A percentile compares a stretch with the other conserved stretches of the same genome.
Evolutionary conservation across 495 filamentous ascomycete species (phyloP).

Genomic region (Staphylotrichum tortipilum): DNA sequence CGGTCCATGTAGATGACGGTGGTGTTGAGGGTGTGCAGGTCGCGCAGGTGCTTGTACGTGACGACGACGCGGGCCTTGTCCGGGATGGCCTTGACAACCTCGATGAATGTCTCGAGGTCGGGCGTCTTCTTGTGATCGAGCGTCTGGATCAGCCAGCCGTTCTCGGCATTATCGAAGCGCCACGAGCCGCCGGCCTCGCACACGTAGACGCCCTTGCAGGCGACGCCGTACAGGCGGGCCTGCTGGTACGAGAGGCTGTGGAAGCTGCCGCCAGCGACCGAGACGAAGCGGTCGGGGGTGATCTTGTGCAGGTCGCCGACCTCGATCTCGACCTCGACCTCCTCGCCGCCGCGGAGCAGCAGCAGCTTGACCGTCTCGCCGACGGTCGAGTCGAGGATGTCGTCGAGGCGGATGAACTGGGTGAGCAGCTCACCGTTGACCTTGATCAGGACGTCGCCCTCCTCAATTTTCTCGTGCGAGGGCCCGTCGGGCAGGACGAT

Average conservation of each 20-base stretch:
- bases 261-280: constrained; percentile 86
- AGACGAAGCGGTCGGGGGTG: constrained; percentile 90
- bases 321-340: constrained; percentile 73
- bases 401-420: constrained; percentile 87
- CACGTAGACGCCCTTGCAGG: constrained; percentile 84
- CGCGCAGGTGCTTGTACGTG: constrained; percentile 89
- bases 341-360: constrained; percentile 79
- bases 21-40: constrained; percentile 89
- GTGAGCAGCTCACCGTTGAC: constrained; percentile 93
- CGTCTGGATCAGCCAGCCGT: constrained; percentile 84
- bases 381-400: constrained; percentile 84
- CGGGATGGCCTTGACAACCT: constrained; percentile 82
- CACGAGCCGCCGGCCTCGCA: constrained; percentile 95
- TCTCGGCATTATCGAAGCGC: constrained; percentile 80
- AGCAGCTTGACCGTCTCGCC: constrained; percentile 62
- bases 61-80: constrained; percentile 86
- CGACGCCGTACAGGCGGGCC: constrained; percentile 84
- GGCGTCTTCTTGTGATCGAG: constrained; percentile 85
- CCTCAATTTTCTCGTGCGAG: constrained; percentile 72
- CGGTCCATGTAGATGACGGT: constrained; percentile 87
- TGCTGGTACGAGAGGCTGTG: constrained; percentile 96
- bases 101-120: constrained; percentile 78
- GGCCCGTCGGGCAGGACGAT: constrained; percentile 88
- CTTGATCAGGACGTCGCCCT: constrained; percentile 91
- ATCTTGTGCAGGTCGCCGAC: constrained; percentile 92